Percentiles rank a stretch among this genome's conserved stretches.
phyloP scores from a whole-genome alignment of 2,329 filamentous ascomycete genomes.

The Hirsutella rhossiliensis region DNA sequence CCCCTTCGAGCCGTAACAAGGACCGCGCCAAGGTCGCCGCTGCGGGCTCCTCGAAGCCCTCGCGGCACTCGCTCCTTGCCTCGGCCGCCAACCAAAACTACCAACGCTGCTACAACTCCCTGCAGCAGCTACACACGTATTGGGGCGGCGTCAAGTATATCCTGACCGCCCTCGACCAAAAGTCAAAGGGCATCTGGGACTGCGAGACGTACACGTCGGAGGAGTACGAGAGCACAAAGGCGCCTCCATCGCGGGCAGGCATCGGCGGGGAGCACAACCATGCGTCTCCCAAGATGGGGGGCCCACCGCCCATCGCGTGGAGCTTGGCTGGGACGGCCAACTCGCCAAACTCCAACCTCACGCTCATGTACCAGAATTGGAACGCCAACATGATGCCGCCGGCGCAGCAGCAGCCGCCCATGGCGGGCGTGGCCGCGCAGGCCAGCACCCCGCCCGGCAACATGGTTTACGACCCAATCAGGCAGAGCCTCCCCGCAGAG shows the following conservation, averaged over 20 bases:
- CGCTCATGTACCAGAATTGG: conserved; percentile 60
- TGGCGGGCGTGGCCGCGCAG: conserved; percentile 11
- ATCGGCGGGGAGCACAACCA: conserved; percentile 30
- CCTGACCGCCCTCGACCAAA: conserved; percentile 73
- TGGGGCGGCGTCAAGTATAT: conserved; percentile 86
- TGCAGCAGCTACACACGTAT: conserved; percentile 70
- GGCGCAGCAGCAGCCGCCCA: conserved; percentile 2
- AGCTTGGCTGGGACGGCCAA: conserved; percentile 81
- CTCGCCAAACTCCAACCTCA: conserved; percentile 72
- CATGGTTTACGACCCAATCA: conserved; percentile 49
- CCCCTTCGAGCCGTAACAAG: conserved; percentile 2
- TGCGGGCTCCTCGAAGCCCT: conserved; percentile 22
- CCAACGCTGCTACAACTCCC: conserved; percentile 71
- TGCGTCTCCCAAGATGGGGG: conserved; percentile 33
- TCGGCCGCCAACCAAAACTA: conserved; percentile 80
- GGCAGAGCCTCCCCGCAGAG: conserved; percentile 38
- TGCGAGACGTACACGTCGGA: conserved; percentile 56
- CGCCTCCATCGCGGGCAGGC: conserved; percentile 25
- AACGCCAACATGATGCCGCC: conserved; percentile 3
- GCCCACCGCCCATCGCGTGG: conserved; percentile 55
- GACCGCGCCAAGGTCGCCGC: conserved; percentile 5
- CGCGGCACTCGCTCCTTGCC: conserved; percentile 65
- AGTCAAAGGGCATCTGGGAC: conserved; percentile 76
- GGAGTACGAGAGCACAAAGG: conserved; percentile 63
- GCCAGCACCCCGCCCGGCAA: conserved; percentile 41